Evolutionary conservation across 345 rosid genomes (phyloP).

Genomic region (Microcos paniculata): DNA sequence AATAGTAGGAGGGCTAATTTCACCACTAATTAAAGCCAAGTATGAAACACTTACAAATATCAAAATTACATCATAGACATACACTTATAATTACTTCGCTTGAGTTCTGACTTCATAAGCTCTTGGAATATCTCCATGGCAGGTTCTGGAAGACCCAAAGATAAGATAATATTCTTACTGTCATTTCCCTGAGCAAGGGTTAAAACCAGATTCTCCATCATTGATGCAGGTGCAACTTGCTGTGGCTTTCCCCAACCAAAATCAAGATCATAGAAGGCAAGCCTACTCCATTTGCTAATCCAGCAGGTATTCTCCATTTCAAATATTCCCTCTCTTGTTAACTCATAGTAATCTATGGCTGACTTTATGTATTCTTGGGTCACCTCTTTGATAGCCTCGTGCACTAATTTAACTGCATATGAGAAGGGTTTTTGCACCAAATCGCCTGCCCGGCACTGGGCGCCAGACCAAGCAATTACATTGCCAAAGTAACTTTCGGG

Average conservation of each 20-base stretch:
- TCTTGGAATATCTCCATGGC: neutral
- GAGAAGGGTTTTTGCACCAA: conserved; percentile 57
- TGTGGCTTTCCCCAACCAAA: conserved; percentile 87
- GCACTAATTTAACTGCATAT: conserved; percentile 55
- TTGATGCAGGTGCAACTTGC: conserved; percentile 13
- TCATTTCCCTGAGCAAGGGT: neutral
- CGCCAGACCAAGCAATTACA: conserved; percentile 65
- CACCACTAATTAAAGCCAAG: too few species aligned
- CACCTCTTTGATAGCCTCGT: conserved; percentile 69
- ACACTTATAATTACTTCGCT: neutral
- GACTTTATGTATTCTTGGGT: conserved; percentile 79
- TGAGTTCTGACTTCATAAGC: neutral
- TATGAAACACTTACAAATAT: too few species aligned
- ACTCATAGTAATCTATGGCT: conserved; percentile 83
- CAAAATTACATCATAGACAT: neutral
- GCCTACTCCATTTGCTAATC: conserved; percentile 82
- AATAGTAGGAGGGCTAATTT: too few species aligned
- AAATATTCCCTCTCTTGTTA: conserved; percentile 64
- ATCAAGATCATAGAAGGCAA: conserved; percentile 64
- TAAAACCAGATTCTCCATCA: neutral
- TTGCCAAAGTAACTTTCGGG: conserved; percentile 81
- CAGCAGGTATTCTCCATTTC: conserved; percentile 66
- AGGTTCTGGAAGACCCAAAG: neutral
- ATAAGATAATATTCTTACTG: neutral
- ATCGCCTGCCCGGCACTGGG: conserved; percentile 62